A percentile compares a stretch with the other conserved stretches of the same genome.
These are phyloP conservation scores for Suillus subaureus DNA, from an alignment of 768 basidiomycete genomes.

Conservation along the genomic window DNA sequence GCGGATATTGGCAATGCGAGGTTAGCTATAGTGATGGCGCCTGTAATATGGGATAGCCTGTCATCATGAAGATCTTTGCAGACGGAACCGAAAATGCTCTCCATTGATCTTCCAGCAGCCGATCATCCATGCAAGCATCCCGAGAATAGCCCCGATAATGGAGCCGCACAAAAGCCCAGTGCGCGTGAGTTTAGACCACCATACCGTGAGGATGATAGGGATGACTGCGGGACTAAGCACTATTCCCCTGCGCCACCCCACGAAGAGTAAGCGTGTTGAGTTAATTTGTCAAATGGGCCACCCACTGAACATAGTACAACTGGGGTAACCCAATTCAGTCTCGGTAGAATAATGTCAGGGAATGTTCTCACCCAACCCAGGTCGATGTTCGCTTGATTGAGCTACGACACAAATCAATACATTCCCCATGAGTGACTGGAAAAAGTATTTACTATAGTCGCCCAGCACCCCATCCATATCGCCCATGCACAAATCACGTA, in stretches of 20 bases:
- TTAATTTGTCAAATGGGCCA: neutral
- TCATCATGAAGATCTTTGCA: neutral
- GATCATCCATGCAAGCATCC: constrained; percentile 41
- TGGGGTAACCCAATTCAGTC: constrained; percentile 6
- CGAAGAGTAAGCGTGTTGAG: neutral
- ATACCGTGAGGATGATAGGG: constrained; percentile 39
- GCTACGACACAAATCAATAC: constrained; percentile 15
- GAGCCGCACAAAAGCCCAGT: constrained; percentile 35
- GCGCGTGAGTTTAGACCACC: constrained; percentile 37
- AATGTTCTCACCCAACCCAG: constrained; percentile 34
- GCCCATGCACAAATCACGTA: constrained; percentile 37
- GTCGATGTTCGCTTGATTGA: constrained; percentile 35
- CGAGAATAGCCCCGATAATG: constrained; percentile 34
- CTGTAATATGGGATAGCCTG: constrained; percentile 12
- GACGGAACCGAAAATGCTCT: constrained; percentile 8
- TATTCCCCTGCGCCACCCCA: constrained; percentile 29
- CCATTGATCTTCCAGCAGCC: constrained; percentile 40
- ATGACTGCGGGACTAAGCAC: constrained; percentile 39
- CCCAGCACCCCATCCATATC: constrained; percentile 41
- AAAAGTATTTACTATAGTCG: constrained; percentile 30
- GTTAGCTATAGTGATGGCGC: constrained; percentile 36
- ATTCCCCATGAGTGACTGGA: neutral
- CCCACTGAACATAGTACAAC: constrained; percentile 39
- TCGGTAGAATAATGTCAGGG: neutral
- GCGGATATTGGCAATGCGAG: constrained; percentile 38